Conservation (phyloP, 768 basidiomycete species). For the Trametes coccinea region DNA sequence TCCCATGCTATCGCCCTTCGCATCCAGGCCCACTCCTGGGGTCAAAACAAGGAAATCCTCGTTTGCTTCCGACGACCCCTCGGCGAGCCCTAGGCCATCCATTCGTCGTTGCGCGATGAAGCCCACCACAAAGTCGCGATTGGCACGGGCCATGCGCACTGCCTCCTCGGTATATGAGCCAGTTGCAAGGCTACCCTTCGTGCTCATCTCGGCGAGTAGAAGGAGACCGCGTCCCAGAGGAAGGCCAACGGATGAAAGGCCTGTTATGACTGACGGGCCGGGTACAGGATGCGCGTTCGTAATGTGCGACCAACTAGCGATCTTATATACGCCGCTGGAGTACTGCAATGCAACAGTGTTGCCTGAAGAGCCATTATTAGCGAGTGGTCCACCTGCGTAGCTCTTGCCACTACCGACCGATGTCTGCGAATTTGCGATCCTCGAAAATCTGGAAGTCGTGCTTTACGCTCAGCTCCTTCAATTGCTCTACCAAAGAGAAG, state of each 20-base stretch:
- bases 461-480: conserved; percentile 70
- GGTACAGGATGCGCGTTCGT: conserved; percentile 97
- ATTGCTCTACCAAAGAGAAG: conserved; percentile 59
- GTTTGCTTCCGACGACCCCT: conserved; percentile 31
- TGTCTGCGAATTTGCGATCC: conserved; percentile 98
- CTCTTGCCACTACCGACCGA: conserved; percentile 52
- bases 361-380: conserved; percentile 49
- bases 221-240: conserved; percentile 86
- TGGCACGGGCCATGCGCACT: conserved; percentile 81
- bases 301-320: conserved; percentile 94
- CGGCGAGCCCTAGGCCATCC: conserved; percentile 57
- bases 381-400: too few species aligned
- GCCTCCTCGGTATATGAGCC: conserved; percentile 84
- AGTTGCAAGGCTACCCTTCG: conserved; percentile 79
- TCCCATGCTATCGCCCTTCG: conserved; percentile 70
- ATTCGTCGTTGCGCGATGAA: conserved; percentile 92
- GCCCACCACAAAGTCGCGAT: conserved; percentile 89
- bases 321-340: conserved; percentile 88
- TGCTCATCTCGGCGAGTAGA: conserved; percentile 96
- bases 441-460: conserved; percentile 97
- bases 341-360: conserved; percentile 97
- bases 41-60: conserved; percentile 91
- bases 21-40: conserved; percentile 87
- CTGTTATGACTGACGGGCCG: conserved; percentile 92
- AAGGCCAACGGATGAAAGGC: conserved; percentile 82